Base-by-base conservation (phyloP, 192 early-diverging fungal species). In the Piromyces finnis region DNA sequence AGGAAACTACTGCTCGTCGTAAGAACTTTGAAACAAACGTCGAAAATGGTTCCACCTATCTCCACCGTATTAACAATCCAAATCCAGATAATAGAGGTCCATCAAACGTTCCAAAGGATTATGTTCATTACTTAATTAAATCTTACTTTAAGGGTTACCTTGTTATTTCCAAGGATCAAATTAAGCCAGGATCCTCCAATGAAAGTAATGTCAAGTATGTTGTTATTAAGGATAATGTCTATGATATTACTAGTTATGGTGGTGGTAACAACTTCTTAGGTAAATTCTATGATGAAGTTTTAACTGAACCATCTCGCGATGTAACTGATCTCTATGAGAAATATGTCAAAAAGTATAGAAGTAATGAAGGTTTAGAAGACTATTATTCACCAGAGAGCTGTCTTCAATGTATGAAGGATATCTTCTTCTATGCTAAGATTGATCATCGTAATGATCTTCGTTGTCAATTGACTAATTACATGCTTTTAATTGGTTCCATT, bases 351-450 rank as follows among this genome's bases (percentile, higher is more conserved):
- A 83, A 90, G 93, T 77, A 90, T 89, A 13, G 79, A 82, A 12
- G 82, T 83, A 82, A 94, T 87, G 85, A 88, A 92, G 78, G 82
- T 80, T 17, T 81, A 91, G 83, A 85, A 88, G 37, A 82, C 91
- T 68, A 85, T 85, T 77, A 6, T 82, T 36, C 82, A 82, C 7
- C 81, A 85, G 41, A 87, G 87, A 80, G 82, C 84, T 12, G 82
- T 85, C 68, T 90, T 91, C 81, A 30, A 41, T 99, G 97, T 86
- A 83, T 99, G 80, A 89, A 93, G 30, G 92, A 93, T 78, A 85
- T 94, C 3, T 96, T 95, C 85, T 95, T 94, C 85, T 88, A 93
- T 29, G 97, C 95, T 39, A 90, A 90, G 35, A 91, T 97, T 7
- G 97, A 98, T 84, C 82, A 87, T 79, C 93, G 97, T 78, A 94